Base-by-base conservation (phyloP, 1,284 basidiomycete species). In the Ceratobasidium sp. region DNA sequence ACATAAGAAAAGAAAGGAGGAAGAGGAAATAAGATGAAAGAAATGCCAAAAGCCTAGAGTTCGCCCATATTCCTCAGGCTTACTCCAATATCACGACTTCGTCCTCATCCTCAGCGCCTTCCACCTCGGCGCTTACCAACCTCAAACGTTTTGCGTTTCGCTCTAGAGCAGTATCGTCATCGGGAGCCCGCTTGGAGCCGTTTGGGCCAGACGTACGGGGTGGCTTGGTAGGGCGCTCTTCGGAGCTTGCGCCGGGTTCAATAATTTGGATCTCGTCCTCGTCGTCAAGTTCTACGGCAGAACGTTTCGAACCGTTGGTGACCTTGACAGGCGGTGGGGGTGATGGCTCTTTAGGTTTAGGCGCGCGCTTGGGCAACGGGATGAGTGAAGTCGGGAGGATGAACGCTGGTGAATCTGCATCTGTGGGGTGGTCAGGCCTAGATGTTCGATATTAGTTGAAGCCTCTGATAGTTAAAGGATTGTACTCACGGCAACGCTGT, bases 401-500 rank as follows among this genome's bases (percentile, higher is more conserved):
- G 78, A 88, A 85, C 0, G 88, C 81, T 0, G 85, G 81, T n/a
- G n/a, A n/a, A n/a, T n/a, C n/a, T 0, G 79, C 85, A 74, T 88
- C 85, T 0, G 77, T 64, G 0, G 86, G 81, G 78, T 91, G 87
- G 76, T 87, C 85, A 1, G 85, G 84, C 73, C 89, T 90, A 78
- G 8, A 49, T 39, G 2, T 46, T 46, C 2, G 3, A 14, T 46
- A 9, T 46, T 46, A 46, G 43, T 46, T 19, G 64, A 46, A 14
- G 13, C 13, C 43, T 46, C 11, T 6, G 13, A 46, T 19, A 2
- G 74, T 73, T n/a, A 83, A n/a, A 8, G 14, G 39, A 54, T 11
- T 22, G 31, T 29, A 87, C 94, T 82, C 79, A 95, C 93, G 91
- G 89, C 58, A 93, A 84, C 41, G 83, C 81, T 54, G 88, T 88